Percentiles rank a stretch among this genome's conserved stretches.
phyloP scores from a whole-genome alignment of 441 rosid species.

The Pelargonium citronellum region DNA sequence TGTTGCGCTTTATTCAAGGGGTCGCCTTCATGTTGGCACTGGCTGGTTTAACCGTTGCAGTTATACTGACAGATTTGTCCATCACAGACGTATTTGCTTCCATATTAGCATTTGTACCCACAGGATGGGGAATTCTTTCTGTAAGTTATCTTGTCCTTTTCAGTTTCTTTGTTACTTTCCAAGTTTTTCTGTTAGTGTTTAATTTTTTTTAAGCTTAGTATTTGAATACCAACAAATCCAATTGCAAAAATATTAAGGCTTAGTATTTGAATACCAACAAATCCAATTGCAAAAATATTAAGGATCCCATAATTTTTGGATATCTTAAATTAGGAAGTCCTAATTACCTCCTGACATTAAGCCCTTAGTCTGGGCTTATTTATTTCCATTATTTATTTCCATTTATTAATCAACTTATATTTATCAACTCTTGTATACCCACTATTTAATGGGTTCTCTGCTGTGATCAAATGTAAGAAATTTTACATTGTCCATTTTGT shows the following conservation, averaged over 20 bases:
- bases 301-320: too few relatives aligned
- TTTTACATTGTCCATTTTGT: too few relatives aligned
- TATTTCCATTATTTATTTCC: too few relatives aligned
- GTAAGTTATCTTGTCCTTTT: conserved; percentile 39
- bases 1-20: conserved; percentile 88
- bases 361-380: too few relatives aligned
- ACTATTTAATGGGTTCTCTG: too few relatives aligned
- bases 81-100: conserved; percentile 72
- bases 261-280: not conserved
- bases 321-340: too few relatives aligned
- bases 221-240: not conserved
- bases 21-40: conserved; percentile 63
- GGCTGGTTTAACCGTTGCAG: conserved; percentile 71
- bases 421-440: too few relatives aligned
- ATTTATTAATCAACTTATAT: too few relatives aligned
- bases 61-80: conserved; percentile 40
- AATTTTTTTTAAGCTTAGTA: not conserved
- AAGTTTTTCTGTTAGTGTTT: not conserved
- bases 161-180: not conserved
- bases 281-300: not conserved
- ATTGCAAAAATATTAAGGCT: not conserved
- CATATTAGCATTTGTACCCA: conserved; percentile 81
- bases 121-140: conserved; percentile 94
- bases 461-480: too few relatives aligned
- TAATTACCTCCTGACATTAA: too few relatives aligned